phyloP scores from a whole-genome alignment of 495 filamentous ascomycete genomes.

The Lichenothelia convexa region DNA sequence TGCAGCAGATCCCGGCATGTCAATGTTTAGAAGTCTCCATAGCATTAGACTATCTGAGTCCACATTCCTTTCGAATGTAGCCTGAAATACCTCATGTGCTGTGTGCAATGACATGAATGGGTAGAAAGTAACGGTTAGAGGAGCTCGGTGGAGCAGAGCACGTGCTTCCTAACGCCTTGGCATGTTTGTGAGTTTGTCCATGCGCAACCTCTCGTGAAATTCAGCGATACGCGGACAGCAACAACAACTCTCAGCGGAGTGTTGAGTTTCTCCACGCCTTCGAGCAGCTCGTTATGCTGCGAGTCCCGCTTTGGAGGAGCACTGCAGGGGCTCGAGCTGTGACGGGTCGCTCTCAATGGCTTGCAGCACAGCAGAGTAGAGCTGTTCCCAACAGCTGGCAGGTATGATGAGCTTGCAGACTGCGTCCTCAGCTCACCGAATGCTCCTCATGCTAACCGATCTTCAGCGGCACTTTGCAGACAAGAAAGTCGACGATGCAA shows the following conservation, averaged over 20 bases:
- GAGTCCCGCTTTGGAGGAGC: constrained; percentile 41
- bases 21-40: too few species aligned
- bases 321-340: constrained; percentile 34
- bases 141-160: background rate
- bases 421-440: too few species aligned
- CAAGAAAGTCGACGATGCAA: constrained; percentile 28
- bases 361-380: constrained; percentile 5
- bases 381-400: constrained; percentile 8
- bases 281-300: constrained; percentile 47
- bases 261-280: background rate
- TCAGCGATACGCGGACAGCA: background rate
- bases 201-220: background rate
- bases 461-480: constrained; percentile 42
- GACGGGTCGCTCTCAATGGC: too few species aligned
- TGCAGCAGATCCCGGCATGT: too few species aligned
- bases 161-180: too few species aligned
- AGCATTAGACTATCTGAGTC: too few species aligned
- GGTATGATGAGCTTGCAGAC: too few species aligned
- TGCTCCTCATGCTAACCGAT: too few species aligned
- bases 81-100: too few species aligned
- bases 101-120: too few species aligned
- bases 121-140: too few species aligned
- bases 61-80: too few species aligned
- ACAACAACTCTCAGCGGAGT: background rate
- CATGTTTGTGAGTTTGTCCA: background rate